phyloP scores from a whole-genome alignment of 2,329 filamentous ascomycete genomes.

The Cucurbitaria berberidis region DNA sequence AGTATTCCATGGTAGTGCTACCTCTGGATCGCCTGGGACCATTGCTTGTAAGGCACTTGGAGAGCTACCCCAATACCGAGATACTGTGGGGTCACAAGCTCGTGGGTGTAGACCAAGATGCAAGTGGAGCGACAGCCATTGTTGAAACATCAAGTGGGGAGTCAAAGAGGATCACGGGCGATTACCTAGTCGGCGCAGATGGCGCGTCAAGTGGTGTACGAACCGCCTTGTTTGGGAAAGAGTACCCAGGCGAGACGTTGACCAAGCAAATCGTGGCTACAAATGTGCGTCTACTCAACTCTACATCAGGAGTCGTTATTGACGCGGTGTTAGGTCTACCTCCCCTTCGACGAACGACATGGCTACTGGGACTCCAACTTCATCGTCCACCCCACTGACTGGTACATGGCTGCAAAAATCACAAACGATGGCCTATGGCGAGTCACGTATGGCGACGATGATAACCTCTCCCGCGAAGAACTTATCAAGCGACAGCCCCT shows the following conservation, averaged over 20 bases:
- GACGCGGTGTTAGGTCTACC: slow-evolving; percentile 61
- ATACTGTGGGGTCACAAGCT: slow-evolving; percentile 43
- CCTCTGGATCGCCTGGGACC: slow-evolving; percentile 40
- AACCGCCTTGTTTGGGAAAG: slow-evolving; percentile 40
- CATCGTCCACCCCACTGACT: slow-evolving; percentile 66
- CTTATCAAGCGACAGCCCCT: slow-evolving; percentile 59
- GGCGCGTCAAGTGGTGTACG: slow-evolving; percentile 44
- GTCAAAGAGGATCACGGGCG: slow-evolving; percentile 33
- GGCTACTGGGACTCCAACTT: slow-evolving; percentile 65
- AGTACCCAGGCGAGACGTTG: slow-evolving; percentile 66
- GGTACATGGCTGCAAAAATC: slow-evolving; percentile 67
- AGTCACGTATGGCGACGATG: slow-evolving; percentile 66
- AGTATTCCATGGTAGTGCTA: slow-evolving; percentile 39
- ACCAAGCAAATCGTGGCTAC: slow-evolving; percentile 67
- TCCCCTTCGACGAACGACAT: slow-evolving; percentile 62
- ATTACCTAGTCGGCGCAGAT: slow-evolving; percentile 46
- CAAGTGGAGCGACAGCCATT: slow-evolving; percentile 34
- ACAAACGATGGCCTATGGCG: slow-evolving; percentile 66
- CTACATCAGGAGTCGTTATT: not conserved
- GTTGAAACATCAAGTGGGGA: slow-evolving; percentile 34
- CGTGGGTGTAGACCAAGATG: slow-evolving; percentile 39
- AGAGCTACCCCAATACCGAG: slow-evolving; percentile 32
- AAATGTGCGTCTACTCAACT: slow-evolving; percentile 56
- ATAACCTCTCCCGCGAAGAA: slow-evolving; percentile 61
- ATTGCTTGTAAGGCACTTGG: slow-evolving; percentile 37